Evolutionary conservation across 371 early-diverging fungal species (phyloP).

Genomic region (Vittaforma corneae): DNA sequence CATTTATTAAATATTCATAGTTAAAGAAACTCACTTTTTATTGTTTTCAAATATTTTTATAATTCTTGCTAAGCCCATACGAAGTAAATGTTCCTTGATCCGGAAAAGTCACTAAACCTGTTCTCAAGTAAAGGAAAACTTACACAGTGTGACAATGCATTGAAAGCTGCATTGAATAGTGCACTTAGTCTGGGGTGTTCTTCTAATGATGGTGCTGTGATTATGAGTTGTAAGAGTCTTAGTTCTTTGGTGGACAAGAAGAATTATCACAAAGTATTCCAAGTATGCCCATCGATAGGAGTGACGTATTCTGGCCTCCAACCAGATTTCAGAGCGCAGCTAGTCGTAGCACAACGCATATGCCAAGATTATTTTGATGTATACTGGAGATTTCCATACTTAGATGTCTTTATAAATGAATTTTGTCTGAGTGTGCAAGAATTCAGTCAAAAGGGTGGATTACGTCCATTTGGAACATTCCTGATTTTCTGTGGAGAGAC

Average conservation of each 20-base stretch:
- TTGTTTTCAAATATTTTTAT: too few species aligned
- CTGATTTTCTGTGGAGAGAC: constrained; percentile 46
- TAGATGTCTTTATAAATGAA: constrained; percentile 52
- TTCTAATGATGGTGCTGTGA: constrained; percentile 52
- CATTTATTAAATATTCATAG: too few species aligned
- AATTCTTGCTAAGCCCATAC: too few species aligned
- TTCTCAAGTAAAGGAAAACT: constrained; percentile 57
- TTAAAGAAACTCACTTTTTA: too few species aligned
- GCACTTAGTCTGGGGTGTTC: constrained; percentile 46
- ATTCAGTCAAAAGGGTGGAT: constrained; percentile 55
- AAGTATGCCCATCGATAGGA: constrained; percentile 52
- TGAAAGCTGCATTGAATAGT: constrained; percentile 54
- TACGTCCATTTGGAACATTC: constrained; percentile 56
- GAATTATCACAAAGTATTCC: constrained; percentile 47
- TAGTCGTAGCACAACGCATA: constrained; percentile 42
- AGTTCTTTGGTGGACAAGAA: constrained; percentile 42
- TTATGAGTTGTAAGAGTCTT: constrained; percentile 51
- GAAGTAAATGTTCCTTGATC: constrained; percentile 52
- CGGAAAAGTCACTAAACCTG: constrained; percentile 51
- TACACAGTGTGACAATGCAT: constrained; percentile 58
- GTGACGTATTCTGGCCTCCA: constrained; percentile 56
- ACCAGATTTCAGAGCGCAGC: constrained; percentile 53
- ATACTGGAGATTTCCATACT: constrained; percentile 45
- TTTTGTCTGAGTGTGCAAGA: constrained; percentile 53
- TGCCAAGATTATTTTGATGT: constrained; percentile 56